phyloP scores from a whole-genome alignment of 23 red algal species.

The Porphyridium purpureum region DNA sequence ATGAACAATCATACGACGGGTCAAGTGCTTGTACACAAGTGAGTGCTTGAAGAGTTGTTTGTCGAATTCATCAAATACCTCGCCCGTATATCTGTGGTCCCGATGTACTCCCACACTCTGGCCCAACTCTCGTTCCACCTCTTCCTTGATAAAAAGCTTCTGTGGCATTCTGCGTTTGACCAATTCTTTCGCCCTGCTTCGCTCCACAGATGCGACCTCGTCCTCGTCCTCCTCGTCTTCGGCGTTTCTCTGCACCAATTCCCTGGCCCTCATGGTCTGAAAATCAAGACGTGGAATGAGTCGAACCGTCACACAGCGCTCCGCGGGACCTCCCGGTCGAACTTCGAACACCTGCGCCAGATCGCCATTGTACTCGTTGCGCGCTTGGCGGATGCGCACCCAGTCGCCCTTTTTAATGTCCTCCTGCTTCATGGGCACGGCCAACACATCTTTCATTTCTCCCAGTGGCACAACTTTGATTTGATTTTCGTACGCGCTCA shows the following conservation, averaged over 20 bases:
- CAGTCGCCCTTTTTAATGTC: slow-evolving; percentile 52
- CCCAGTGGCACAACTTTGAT: slow-evolving; percentile 54
- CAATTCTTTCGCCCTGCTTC: background rate
- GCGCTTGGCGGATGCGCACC: slow-evolving; percentile 56
- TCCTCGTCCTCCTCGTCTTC: slow-evolving; percentile 32
- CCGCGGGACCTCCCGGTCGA: slow-evolving; percentile 23
- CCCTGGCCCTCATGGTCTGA: too few species aligned
- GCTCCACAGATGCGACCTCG: slow-evolving; percentile 1
- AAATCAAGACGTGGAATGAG: slow-evolving; percentile 78
- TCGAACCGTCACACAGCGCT: slow-evolving; percentile 37
- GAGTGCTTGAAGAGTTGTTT: slow-evolving; percentile 45
- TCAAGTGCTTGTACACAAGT: slow-evolving; percentile 92
- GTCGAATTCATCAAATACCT: slow-evolving; percentile 71
- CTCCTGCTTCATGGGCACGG: slow-evolving; percentile 20
- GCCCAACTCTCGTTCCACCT: slow-evolving; percentile 27
- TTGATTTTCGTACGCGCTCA: slow-evolving; percentile 33
- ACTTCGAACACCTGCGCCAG: slow-evolving; percentile 85
- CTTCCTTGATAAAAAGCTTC: slow-evolving; percentile 65
- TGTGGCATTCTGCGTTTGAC: slow-evolving; percentile 50
- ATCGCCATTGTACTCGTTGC: slow-evolving; percentile 80
- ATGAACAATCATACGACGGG: too few species aligned
- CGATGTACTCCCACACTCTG: slow-evolving; percentile 20
- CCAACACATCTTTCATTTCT: slow-evolving; percentile 85
- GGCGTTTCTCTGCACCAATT: too few species aligned
- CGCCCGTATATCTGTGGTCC: slow-evolving; percentile 30